Base-by-base conservation (phyloP, 129 eudicot species). In the Lactuca saligna region DNA sequence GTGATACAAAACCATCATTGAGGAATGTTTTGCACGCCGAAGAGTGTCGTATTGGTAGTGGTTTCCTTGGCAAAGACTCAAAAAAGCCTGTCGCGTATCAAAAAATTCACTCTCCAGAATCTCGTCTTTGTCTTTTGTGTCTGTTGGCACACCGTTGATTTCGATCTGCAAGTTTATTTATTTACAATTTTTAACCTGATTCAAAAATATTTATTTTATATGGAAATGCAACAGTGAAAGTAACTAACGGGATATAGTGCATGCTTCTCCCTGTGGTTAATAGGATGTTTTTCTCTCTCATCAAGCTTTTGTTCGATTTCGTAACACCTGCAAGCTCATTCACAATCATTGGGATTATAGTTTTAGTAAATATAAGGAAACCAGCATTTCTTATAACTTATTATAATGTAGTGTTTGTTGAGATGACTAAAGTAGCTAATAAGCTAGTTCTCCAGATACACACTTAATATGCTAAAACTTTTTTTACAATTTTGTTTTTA, bases 1-100 rank as follows among this genome's bases (percentile, higher is more conserved):
- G 82, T 90, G 99, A 76, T 94, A 87, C 56, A 94, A 87, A 38
- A 94, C 93, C 99, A 94, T 94, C 96, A 89, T 94, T 17, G 97
- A 94, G n/a, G 99, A 94, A 77, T 94, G 99, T 68, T 94, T 94
- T 71, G 99, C 99, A 65, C 96, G 95, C 15, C 97, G 95, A 14
- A 89, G 85, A 29, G 99, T 94, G 80, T 93, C 97, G 51, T 89
- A 94, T 38, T 89, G 97, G 64, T 94, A 94, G 77, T 89, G 96
- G 73, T 89, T 94, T 66, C 97, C 97, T 82, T 89, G 99, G 71
- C 96, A 94, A 71, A 90, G 97, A 49, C 96, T 87, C 65, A 94
- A 83, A 68, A 94, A 94, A 61, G 93, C 99, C 61, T 87, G 96
- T 29, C 96, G 81, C 0, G 99, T 94, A 70, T 94, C 97, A 46